Conservation (phyloP, 768 basidiomycete species). For the Fomitopsis pulvina region DNA sequence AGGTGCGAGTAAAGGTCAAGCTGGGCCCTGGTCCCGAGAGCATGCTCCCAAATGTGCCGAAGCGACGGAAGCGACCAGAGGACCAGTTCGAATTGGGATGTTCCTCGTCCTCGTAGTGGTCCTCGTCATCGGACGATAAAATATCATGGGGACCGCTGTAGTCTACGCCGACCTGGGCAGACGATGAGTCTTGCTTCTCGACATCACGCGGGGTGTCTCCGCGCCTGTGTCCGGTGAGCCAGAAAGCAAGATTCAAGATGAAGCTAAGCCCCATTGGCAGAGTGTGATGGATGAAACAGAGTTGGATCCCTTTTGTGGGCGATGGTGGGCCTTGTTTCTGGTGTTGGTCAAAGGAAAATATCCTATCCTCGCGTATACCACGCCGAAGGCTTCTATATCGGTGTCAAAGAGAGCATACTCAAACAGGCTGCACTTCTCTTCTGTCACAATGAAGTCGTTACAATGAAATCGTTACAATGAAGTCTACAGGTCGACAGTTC, state of each 20-base stretch:
- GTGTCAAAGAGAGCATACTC: too few relatives aligned
- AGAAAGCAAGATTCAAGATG: not conserved
- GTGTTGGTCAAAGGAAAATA: too few relatives aligned
- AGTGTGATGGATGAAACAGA: too few relatives aligned
- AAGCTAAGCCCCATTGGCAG: not conserved
- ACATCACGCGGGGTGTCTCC: not conserved
- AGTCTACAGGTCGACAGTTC: too few relatives aligned
- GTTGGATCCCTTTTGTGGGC: too few relatives aligned
- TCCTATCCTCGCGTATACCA: too few relatives aligned
- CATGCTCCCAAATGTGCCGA: conserved; percentile 7
- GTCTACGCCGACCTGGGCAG: not conserved
- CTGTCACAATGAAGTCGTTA: too few relatives aligned
- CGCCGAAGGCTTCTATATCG: too few relatives aligned
- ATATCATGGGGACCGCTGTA: not conserved
- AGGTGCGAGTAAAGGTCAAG: not conserved
- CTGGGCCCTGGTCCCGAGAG: conserved; percentile 1
- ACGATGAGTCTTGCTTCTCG: not conserved
- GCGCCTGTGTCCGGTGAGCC: not conserved
- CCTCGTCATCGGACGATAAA: conserved; percentile 1
- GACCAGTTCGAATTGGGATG: not conserved
- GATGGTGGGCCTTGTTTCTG: too few relatives aligned
- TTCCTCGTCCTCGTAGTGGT: too few relatives aligned
- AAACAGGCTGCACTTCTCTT: too few relatives aligned
- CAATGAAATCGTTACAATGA: too few relatives aligned
- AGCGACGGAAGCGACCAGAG: conserved; percentile 5